These are phyloP conservation scores for Leishmania braziliensis DNA, from an alignment of 208 protist genomes.

Conservation along the genomic window DNA sequence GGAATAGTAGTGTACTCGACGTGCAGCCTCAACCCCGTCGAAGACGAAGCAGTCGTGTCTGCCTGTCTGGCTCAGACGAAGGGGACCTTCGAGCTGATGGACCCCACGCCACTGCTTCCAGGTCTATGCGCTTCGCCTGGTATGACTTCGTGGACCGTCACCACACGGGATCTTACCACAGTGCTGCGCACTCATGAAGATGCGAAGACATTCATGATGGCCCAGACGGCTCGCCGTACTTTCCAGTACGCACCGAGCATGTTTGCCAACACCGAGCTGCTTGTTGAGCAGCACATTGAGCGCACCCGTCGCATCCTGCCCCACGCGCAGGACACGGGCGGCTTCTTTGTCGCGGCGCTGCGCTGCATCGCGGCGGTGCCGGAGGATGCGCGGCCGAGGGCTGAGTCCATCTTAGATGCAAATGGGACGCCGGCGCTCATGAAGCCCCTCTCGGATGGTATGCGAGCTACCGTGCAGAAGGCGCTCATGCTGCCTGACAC, in stretches of 20 bases:
- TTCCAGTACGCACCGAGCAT: constrained; percentile 82
- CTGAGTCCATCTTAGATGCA: constrained; percentile 11
- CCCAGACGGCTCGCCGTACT: constrained; percentile 26
- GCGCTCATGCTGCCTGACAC: constrained; percentile 55
- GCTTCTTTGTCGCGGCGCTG: constrained; percentile 96
- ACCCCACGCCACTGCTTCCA: constrained; percentile 74
- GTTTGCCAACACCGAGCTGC: constrained; percentile 59
- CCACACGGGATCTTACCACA: constrained; percentile 62
- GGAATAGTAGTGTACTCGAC: constrained; percentile 96
- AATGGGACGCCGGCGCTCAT: constrained; percentile 27
- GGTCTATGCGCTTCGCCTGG: constrained; percentile 76
- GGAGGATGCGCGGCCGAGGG: constrained; percentile 11
- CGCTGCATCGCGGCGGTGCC: constrained; percentile 67
- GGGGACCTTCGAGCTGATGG: constrained; percentile 83
- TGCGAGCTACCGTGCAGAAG: constrained; percentile 46
- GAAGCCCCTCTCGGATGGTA: constrained; percentile 38
- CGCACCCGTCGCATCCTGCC: constrained; percentile 91
- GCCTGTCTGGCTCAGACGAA: constrained; percentile 68
- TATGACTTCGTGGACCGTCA: constrained; percentile 79
- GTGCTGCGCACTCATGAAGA: constrained; percentile 59
- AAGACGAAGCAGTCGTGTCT: constrained; percentile 95
- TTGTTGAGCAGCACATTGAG: constrained; percentile 76
- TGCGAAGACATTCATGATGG: constrained; percentile 51
- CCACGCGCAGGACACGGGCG: constrained; percentile 96
- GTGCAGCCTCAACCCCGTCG: constrained; percentile 95